Percentiles rank a stretch among this genome's conserved stretches.
These are phyloP conservation scores for Jamesozyma piceae DNA, from an alignment of 805 yeast species.

Conservation along the genomic window DNA sequence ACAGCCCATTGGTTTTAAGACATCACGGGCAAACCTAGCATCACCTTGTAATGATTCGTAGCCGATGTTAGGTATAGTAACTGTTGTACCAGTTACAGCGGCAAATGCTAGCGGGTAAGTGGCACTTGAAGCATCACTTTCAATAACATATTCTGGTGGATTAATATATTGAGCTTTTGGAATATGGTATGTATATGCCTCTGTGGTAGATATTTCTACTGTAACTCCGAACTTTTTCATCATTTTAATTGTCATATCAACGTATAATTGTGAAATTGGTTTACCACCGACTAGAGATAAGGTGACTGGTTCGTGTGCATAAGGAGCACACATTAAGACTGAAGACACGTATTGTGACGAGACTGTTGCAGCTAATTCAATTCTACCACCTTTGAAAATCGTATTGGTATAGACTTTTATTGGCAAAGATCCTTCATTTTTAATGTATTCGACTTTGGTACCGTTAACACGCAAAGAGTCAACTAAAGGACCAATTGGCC, in stretches of 20 bases:
- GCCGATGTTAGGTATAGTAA: slow-evolving; percentile 92
- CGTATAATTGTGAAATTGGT: slow-evolving; percentile 91
- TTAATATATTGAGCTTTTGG: slow-evolving; percentile 75
- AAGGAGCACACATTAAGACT: slow-evolving; percentile 94
- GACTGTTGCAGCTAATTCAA: slow-evolving; percentile 90
- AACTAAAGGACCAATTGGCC: slow-evolving; percentile 94
- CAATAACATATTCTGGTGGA: slow-evolving; percentile 80
- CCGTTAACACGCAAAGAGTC: slow-evolving; percentile 84
- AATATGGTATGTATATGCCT: slow-evolving; percentile 79
- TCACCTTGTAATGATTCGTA: slow-evolving; percentile 90
- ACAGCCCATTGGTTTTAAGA: slow-evolving; percentile 92
- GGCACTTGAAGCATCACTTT: slow-evolving; percentile 95
- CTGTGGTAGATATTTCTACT: slow-evolving; percentile 60
- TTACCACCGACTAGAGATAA: slow-evolving; percentile 88
- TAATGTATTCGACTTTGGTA: slow-evolving; percentile 59
- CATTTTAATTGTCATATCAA: slow-evolving; percentile 95
- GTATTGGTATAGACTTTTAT: slow-evolving; percentile 58
- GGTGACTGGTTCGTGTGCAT: slow-evolving; percentile 81
- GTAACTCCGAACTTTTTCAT: slow-evolving; percentile 82
- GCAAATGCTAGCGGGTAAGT: slow-evolving; percentile 97
- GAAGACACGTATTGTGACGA: slow-evolving; percentile 97
- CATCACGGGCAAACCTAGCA: slow-evolving; percentile 91
- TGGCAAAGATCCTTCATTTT: slow-evolving; percentile 77
- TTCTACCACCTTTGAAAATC: slow-evolving; percentile 79
- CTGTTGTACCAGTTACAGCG: slow-evolving; percentile 87